A percentile compares a stretch with the other conserved stretches of the same genome.
phyloP scores from a whole-genome alignment of 805 yeast species.

The Candida loeiensis region DNA sequence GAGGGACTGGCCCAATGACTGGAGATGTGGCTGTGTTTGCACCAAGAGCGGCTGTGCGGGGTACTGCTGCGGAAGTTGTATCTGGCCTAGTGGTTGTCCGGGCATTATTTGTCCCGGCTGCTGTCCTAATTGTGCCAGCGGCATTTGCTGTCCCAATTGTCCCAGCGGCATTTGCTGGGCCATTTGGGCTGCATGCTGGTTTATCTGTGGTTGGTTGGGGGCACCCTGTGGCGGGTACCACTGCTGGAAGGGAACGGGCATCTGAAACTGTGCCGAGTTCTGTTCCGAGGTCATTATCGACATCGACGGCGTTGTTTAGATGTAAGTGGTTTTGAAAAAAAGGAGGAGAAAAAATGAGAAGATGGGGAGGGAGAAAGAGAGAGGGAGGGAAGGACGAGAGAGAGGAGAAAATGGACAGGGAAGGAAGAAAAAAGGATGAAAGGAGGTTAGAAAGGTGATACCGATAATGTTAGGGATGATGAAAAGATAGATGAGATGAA shows the following conservation, averaged over 20 bases:
- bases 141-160: slow-evolving; percentile 3
- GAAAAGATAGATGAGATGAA: background rate
- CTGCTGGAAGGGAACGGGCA: slow-evolving; percentile 11
- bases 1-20: background rate
- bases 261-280: slow-evolving; percentile 13
- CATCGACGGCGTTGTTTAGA: slow-evolving; percentile 7
- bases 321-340: slow-evolving; percentile 4
- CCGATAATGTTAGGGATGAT: background rate
- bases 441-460: background rate
- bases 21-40: slow-evolving; percentile 1
- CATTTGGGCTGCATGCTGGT: slow-evolving; percentile 2
- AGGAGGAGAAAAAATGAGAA: background rate
- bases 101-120: slow-evolving; percentile 8
- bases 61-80: background rate
- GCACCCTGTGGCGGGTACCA: slow-evolving; percentile 8
- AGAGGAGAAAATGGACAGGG: background rate
- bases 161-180: background rate
- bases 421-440: no score
- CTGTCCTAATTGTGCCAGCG: slow-evolving; percentile 7
- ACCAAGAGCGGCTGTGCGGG: slow-evolving; percentile 2
- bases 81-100: slow-evolving; percentile 10
- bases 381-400: background rate
- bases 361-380: background rate
- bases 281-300: slow-evolving; percentile 14
- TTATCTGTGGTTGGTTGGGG: slow-evolving; percentile 6